These are phyloP conservation scores for Posidonia oceanica DNA, from an alignment of 116 monocot species.

Conservation along the genomic window DNA sequence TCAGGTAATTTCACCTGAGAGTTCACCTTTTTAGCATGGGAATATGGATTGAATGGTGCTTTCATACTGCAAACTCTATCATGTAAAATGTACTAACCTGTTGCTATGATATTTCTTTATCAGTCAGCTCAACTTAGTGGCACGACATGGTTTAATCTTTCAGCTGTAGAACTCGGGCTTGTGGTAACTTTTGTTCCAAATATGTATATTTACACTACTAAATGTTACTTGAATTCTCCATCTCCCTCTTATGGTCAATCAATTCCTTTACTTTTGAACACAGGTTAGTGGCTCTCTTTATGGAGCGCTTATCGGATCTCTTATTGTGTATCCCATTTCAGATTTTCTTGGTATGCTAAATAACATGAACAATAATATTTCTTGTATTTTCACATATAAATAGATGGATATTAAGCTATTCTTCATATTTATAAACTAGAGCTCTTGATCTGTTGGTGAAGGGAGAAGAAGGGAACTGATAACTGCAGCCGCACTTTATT, in stretches of 20 bases:
- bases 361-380: too few relatives aligned
- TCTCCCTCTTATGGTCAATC: background rate
- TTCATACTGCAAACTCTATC: background rate
- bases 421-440: background rate
- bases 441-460: slow-evolving; percentile 27
- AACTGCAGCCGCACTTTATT: slow-evolving; percentile 56
- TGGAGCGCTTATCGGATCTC: slow-evolving; percentile 87
- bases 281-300: slow-evolving; percentile 98
- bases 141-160: slow-evolving; percentile 82
- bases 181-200: slow-evolving; percentile 53
- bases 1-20: background rate
- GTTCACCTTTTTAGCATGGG: background rate
- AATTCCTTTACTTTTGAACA: background rate
- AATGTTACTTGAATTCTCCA: background rate
- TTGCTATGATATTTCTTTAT: background rate
- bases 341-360: slow-evolving; percentile 70
- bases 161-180: slow-evolving; percentile 76
- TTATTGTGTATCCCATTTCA: slow-evolving; percentile 54
- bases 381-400: too few relatives aligned
- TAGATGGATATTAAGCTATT: too few relatives aligned
- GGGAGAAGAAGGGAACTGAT: slow-evolving; percentile 93
- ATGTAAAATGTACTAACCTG: background rate
- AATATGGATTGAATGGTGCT: too few relatives aligned
- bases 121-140: slow-evolving; percentile 91
- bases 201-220: background rate